A percentile compares a stretch with the other conserved stretches of the same genome.
Evolutionary conservation across 1,284 basidiomycete genomes (phyloP).

Genomic region (Anthracocystis setariae): DNA sequence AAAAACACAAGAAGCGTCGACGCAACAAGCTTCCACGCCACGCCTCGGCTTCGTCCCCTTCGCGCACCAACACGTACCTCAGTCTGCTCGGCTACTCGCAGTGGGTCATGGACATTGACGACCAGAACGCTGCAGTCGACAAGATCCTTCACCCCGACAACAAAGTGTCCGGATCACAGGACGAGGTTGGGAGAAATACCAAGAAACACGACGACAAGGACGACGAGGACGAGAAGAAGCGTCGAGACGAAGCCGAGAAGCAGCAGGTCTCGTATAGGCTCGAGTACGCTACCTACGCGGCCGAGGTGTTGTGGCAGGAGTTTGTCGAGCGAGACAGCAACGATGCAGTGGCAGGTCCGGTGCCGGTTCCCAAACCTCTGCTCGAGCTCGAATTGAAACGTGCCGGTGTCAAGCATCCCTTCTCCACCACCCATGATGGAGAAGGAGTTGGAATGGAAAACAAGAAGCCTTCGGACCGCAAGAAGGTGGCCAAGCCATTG

Average conservation of each 20-base stretch:
- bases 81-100: slow-evolving; percentile 83
- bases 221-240: slow-evolving; percentile 5
- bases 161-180: neutral
- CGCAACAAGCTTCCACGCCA: slow-evolving; percentile 75
- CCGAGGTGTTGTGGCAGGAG: slow-evolving; percentile 57
- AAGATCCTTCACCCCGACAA: slow-evolving; percentile 19
- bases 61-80: slow-evolving; percentile 76
- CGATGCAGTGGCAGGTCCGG: slow-evolving; percentile 3
- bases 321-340: slow-evolving; percentile 12
- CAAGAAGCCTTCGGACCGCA: slow-evolving; percentile 3
- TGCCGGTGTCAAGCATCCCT: slow-evolving; percentile 68
- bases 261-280: slow-evolving; percentile 50
- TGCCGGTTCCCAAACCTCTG: slow-evolving; percentile 74
- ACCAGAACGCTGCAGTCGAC: slow-evolving; percentile 71
- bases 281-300: slow-evolving; percentile 63
- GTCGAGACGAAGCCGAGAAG: slow-evolving; percentile 23
- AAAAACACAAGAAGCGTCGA: slow-evolving; percentile 73
- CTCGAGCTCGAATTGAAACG: slow-evolving; percentile 73
- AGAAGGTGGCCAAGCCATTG: slow-evolving; percentile 54
- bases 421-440: neutral
- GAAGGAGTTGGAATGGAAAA: neutral
- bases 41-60: slow-evolving; percentile 76
- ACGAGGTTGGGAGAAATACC: slow-evolving; percentile 13
- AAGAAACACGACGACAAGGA: slow-evolving; percentile 16
- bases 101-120: slow-evolving; percentile 78